Evolutionary conservation across 306 rosid species (phyloP).

Genomic region (Canavalia gladiata): DNA sequence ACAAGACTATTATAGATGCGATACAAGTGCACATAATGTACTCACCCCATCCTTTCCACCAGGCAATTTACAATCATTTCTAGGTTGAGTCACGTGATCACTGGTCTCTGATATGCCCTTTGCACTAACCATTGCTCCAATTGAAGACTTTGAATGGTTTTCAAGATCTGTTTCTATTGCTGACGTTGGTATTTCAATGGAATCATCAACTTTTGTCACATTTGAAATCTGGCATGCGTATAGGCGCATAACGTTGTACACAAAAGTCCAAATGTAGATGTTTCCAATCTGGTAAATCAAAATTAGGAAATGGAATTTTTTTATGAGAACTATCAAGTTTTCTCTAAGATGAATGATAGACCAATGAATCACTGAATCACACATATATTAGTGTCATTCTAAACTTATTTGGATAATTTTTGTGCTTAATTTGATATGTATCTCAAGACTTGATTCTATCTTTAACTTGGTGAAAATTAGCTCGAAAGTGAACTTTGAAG

Average conservation of each 20-base stretch:
- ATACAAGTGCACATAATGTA: not conserved
- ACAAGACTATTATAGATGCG: not conserved
- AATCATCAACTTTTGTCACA: constrained; percentile 29
- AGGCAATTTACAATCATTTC: not conserved
- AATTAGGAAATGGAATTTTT: constrained; percentile 12
- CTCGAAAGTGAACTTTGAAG: too few relatives aligned
- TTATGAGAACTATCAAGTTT: not conserved
- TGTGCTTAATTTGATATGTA: too few relatives aligned
- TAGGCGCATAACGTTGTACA: constrained; percentile 50
- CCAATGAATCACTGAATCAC: too few relatives aligned
- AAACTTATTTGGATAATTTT: too few relatives aligned
- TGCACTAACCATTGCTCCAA: not conserved
- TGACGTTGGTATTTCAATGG: constrained; percentile 7
- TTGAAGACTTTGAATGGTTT: not conserved
- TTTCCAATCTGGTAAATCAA: constrained; percentile 47
- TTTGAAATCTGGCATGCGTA: constrained; percentile 42
- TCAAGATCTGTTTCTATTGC: constrained; percentile 39
- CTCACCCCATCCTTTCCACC: constrained; percentile 4
- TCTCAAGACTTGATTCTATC: too few relatives aligned
- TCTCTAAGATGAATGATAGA: not conserved
- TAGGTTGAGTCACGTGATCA: constrained; percentile 2
- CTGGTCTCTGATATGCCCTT: constrained; percentile 10
- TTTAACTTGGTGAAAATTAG: too few relatives aligned
- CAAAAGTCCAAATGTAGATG: constrained; percentile 52
- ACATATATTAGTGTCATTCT: too few relatives aligned